Percentiles rank a stretch among this genome's conserved stretches.
Evolutionary conservation across 2,329 filamentous ascomycete species (phyloP).

Genomic region (Orbilia ellipsospora): DNA sequence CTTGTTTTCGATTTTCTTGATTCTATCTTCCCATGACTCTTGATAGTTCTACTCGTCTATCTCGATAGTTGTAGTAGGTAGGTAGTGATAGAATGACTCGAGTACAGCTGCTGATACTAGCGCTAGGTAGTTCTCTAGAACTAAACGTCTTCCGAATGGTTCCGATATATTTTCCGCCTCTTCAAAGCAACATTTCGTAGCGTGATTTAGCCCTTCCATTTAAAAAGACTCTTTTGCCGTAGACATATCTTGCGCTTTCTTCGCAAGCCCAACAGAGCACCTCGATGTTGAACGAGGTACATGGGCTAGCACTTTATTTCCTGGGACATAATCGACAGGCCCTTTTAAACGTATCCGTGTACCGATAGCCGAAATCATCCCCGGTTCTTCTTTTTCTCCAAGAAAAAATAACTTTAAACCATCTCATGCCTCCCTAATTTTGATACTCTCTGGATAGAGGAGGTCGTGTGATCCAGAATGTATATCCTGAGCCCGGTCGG

Average conservation of each 20-base stretch:
- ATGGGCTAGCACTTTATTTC: slow-evolving; percentile 18
- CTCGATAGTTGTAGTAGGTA: slow-evolving; percentile 56
- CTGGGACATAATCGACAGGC: slow-evolving; percentile 12
- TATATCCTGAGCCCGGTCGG: slow-evolving; percentile 18
- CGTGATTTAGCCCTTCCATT: slow-evolving; percentile 17
- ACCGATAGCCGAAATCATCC: slow-evolving; percentile 24
- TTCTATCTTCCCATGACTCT: slow-evolving; percentile 56
- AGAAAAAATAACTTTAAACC: background rate
- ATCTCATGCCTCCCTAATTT: slow-evolving; percentile 1
- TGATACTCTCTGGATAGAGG: slow-evolving; percentile 14
- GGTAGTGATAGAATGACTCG: slow-evolving; percentile 56
- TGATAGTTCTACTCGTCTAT: slow-evolving; percentile 56
- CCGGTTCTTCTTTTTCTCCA: background rate
- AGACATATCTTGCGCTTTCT: slow-evolving; percentile 13
- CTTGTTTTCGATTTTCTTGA: slow-evolving; percentile 55
- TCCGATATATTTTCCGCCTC: slow-evolving; percentile 47
- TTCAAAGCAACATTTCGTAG: slow-evolving; percentile 35
- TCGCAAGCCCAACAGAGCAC: slow-evolving; percentile 13
- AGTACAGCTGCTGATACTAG: slow-evolving; percentile 56
- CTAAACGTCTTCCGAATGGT: slow-evolving; percentile 54
- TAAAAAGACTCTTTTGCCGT: slow-evolving; percentile 13
- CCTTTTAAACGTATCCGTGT: slow-evolving; percentile 22
- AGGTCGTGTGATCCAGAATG: slow-evolving; percentile 34
- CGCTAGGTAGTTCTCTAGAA: slow-evolving; percentile 56
- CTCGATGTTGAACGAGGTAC: slow-evolving; percentile 51